Base-by-base conservation (phyloP, 2,329 filamentous ascomycete species). In the Diaporthe nobilis region DNA sequence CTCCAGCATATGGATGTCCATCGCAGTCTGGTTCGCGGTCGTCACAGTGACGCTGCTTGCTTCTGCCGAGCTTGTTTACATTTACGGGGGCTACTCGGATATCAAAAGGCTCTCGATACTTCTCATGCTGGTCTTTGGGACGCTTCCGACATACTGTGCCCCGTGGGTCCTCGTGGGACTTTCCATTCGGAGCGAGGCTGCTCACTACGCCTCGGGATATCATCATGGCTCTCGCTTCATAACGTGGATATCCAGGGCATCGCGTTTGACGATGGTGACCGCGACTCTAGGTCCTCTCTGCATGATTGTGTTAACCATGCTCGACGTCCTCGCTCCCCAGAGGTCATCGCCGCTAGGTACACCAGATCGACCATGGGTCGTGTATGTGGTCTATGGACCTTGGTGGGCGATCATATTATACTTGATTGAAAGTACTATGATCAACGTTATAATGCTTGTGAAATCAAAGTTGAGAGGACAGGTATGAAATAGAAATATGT, bases 121-220 rank as follows among this genome's bases (percentile, higher is more conserved):
- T 28, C 58, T 61, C 37, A 17, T 13, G 4, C 4, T 39, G 12
- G 58, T 13, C 4, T 10, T 61, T 28, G 13, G 1, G 3, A 39
- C 13, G 8, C 58, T 61, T 20, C 58, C 58, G 4, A 12, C 15
- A 28, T 42, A 37, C 2, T 61, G n/a, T 42, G 42, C 42, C 28
- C 37, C 58, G 37, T 61, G 58, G 58, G 58, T 15, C n/a, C 58
- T 61, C 22, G 42, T 17, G 34, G 58, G 12, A 61, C 34, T 61
- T 28, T 7, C 10, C 58, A 42, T 42, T 10, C 6, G 58, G n/a
- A 61, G 58, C 22, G 22, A 42, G 58, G 13, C 58, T 25, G 3
- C 37, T 13, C 13, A 61, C 37, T 17, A 25, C 37, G n/a, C 20
- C 42, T 42, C 37, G 58, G 58, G 58, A 39, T 61, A 61, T 10